phyloP scores from a whole-genome alignment of 805 yeast genomes.

The Ogataea henricii region DNA sequence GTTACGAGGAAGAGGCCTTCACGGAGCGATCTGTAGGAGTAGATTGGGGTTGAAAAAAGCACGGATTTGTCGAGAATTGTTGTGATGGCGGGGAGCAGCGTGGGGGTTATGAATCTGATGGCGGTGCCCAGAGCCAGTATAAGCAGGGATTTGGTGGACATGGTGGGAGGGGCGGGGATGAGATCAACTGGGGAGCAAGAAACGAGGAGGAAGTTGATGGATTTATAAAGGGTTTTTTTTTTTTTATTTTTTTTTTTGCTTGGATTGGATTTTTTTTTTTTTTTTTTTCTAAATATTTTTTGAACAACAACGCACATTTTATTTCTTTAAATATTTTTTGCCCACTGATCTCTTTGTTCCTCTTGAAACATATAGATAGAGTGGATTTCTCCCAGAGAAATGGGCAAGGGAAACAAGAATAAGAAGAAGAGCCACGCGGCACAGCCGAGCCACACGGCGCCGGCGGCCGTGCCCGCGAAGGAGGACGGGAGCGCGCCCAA shows the following conservation, averaged over 20 bases:
- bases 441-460: background rate
- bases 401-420: slow-evolving; percentile 11
- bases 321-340: background rate
- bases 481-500: background rate
- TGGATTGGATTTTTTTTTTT: background rate
- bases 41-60: slow-evolving; percentile 71
- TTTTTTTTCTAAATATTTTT: background rate
- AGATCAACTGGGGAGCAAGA: no score
- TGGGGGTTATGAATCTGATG: slow-evolving; percentile 31
- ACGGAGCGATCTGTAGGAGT: slow-evolving; percentile 61
- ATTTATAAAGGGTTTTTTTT: no score
- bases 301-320: slow-evolving; percentile 4
- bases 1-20: slow-evolving; percentile 68
- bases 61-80: slow-evolving; percentile 49
- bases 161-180: background rate
- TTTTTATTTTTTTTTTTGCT: slow-evolving; percentile 6
- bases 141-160: slow-evolving; percentile 9
- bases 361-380: background rate
- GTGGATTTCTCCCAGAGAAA: background rate
- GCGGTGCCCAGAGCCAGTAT: slow-evolving; percentile 28
- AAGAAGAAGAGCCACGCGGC: slow-evolving; percentile 4
- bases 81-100: slow-evolving; percentile 33
- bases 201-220: no score
- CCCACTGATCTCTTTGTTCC: background rate
- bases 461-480: background rate